phyloP scores from a whole-genome alignment of 192 early-diverging fungal genomes.

The Gamsiella multidivaricata region DNA sequence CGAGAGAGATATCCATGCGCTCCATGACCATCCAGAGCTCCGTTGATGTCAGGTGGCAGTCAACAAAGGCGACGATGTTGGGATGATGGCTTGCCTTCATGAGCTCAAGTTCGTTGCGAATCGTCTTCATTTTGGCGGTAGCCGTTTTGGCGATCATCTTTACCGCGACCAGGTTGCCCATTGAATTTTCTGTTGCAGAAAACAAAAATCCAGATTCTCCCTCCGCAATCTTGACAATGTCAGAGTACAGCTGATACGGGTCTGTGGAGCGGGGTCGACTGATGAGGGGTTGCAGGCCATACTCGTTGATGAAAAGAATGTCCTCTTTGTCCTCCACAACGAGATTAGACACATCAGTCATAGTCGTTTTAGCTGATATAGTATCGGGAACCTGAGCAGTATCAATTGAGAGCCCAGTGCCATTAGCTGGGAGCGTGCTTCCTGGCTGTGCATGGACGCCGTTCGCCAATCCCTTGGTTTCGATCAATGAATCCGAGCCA shows the following conservation, averaged over 20 bases:
- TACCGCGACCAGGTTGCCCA: slow-evolving; percentile 78
- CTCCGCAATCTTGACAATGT: slow-evolving; percentile 92
- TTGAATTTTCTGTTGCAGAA: slow-evolving; percentile 75
- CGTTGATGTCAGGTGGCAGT: slow-evolving; percentile 79
- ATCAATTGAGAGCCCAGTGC: neutral
- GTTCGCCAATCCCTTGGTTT: no score
- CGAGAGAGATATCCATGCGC: slow-evolving; percentile 97
- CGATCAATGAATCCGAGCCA: neutral
- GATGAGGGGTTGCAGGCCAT: slow-evolving; percentile 20
- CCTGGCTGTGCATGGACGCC: neutral
- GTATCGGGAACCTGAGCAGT: neutral
- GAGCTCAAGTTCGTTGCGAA: slow-evolving; percentile 87
- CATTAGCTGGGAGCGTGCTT: neutral
- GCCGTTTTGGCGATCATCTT: slow-evolving; percentile 91
- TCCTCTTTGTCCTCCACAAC: slow-evolving; percentile 75
- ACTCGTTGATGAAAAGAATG: slow-evolving; percentile 53
- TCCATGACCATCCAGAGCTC: slow-evolving; percentile 99
- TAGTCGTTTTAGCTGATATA: neutral
- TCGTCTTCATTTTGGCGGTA: slow-evolving; percentile 89
- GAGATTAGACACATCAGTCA: neutral
- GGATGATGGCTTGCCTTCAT: slow-evolving; percentile 91
- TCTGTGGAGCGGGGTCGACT: slow-evolving; percentile 58
- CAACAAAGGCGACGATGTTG: slow-evolving; percentile 96
- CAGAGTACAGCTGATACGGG: slow-evolving; percentile 82
- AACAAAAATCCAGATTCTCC: slow-evolving; percentile 93